phyloP scores from a whole-genome alignment of 73 alveolate species.

The Blepharisma japonicum region DNA sequence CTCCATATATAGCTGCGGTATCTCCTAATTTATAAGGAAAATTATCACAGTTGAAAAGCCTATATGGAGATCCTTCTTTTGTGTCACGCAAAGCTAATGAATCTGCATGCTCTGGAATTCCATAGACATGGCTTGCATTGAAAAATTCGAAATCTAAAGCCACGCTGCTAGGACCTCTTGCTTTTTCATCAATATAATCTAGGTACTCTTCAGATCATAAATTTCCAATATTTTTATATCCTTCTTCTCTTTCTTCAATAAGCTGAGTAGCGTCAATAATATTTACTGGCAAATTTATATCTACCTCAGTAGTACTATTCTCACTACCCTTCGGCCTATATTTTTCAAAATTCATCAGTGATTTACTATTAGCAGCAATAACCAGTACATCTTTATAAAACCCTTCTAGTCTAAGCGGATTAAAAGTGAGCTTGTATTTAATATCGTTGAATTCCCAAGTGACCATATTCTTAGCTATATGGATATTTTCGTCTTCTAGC shows the following conservation, averaged over 20 bases:
- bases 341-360: conserved; percentile 2
- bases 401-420: conserved; percentile 7
- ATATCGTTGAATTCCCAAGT: not conserved
- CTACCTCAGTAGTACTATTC: not conserved
- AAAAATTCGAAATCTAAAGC: conserved; percentile 18
- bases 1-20: conserved; percentile 74
- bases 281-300: not conserved
- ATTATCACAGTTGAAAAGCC: conserved; percentile 82
- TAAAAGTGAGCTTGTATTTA: conserved; percentile 1
- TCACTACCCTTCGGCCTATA: not conserved
- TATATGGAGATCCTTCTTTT: conserved; percentile 39
- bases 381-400: not conserved
- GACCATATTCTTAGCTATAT: not conserved
- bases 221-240: not conserved
- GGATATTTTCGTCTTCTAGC: not conserved
- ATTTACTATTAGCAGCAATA: not conserved
- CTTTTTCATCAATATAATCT: not conserved
- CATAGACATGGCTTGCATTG: conserved; percentile 35
- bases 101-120: conserved; percentile 53
- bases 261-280: conserved; percentile 2
- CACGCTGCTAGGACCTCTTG: conserved; percentile 20
- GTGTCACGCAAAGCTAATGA: conserved; percentile 39
- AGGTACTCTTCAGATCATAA: not conserved
- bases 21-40: conserved; percentile 71
- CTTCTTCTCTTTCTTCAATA: not conserved